Evolutionary conservation across 768 basidiomycete genomes (phyloP), one percentile per base, ranked within the genome.

Genomic region (Auriscalpium orientale): DNA sequence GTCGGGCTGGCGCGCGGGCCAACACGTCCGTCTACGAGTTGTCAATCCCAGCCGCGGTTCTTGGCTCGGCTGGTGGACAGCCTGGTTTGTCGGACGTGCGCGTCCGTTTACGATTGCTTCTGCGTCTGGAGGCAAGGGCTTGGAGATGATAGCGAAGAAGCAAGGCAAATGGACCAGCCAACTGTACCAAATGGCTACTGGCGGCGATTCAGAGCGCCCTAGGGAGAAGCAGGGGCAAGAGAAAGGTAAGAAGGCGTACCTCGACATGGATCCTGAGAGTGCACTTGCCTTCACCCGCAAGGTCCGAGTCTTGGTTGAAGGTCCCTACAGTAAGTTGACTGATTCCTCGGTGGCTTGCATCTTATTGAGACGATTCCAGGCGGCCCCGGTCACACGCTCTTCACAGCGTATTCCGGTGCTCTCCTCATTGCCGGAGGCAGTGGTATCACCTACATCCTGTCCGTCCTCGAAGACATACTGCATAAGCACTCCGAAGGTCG

Each of bases 371-470:
- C 56, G 53, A 56, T 36, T 16, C 48, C 62, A 76, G 70, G 79
- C 58, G 74, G 76, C 40, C 59, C 74, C 36, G 68, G 78, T 10
- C 75, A 82, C 59, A 70, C 74, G 0, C 62, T 84, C 16, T 71
- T 77, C 52, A 65, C 74, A 1, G 75, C 74, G 44, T 84, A 76
- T 69, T 78, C 81, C 0, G 75, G 76, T 0, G 76, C 80, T 11
- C 58, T 85, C 57, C 72, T 86, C 56, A 67, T 84, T 44, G 79
- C 79, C 6, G 84, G 82, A 10, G 85, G 84, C 10, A 79, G 78
- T 20, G 84, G 84, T 3, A 79, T 86, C 66, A 79, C 84, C 0
- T 82, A 80, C 61, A 72, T 74, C 3, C 72, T 84, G 21, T 66
- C 72, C 15, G 65, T 76, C n/a, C 73, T 81, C 7, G 75, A 79